A percentile compares a stretch with the other conserved stretches of the same genome.
Conservation (phyloP, 179 eudicot genomes). For the Amaranthus tricolor region DNA sequence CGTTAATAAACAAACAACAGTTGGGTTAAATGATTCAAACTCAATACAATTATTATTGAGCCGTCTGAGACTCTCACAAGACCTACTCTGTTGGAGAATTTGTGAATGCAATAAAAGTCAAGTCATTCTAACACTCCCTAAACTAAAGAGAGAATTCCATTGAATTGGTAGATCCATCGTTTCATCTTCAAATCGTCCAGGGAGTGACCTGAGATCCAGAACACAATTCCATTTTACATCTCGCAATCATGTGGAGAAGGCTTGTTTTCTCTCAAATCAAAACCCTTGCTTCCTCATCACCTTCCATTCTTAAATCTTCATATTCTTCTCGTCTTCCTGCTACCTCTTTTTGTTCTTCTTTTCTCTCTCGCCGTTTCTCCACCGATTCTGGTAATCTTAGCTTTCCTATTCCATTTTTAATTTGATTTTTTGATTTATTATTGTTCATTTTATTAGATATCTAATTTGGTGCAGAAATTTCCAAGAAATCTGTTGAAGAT, state of each 20-base stretch:
- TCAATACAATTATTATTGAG: too few relatives aligned
- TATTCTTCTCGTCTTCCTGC: background rate
- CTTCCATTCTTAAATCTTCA: slow-evolving; percentile 15
- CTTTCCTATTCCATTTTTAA: background rate
- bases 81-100: too few relatives aligned
- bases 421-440: background rate
- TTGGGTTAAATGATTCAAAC: too few relatives aligned
- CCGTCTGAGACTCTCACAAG: too few relatives aligned
- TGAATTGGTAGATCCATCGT: background rate
- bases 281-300: slow-evolving; percentile 24
- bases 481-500: slow-evolving; percentile 20
- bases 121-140: too few relatives aligned
- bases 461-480: slow-evolving; percentile 19
- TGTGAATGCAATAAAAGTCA: too few relatives aligned
- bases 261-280: slow-evolving; percentile 31
- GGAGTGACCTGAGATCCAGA: slow-evolving; percentile 34
- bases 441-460: background rate
- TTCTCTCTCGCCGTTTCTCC: slow-evolving; percentile 32
- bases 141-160: background rate
- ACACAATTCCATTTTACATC: too few relatives aligned
- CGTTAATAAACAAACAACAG: too few relatives aligned
- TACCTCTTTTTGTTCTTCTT: background rate
- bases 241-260: slow-evolving; percentile 50
- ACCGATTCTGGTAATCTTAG: slow-evolving; percentile 32
- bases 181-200: background rate